Conservation (phyloP, 1,284 basidiomycete species). For the Marasmius sp. region DNA sequence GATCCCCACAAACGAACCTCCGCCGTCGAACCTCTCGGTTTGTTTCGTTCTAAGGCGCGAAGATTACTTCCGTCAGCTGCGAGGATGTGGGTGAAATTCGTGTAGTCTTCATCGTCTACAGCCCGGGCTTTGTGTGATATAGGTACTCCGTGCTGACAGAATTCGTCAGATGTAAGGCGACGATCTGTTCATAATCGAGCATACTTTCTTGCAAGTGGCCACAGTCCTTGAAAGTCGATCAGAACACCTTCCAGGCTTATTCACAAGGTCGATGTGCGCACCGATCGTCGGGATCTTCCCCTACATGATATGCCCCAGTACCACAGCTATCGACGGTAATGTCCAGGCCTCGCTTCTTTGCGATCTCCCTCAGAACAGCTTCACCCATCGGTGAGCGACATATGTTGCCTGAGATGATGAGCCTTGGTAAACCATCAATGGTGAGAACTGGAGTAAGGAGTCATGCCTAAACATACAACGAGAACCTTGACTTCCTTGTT, state of each 20-base stretch:
- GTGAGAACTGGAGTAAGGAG: slow-evolving; percentile 5
- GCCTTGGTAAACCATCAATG: background rate
- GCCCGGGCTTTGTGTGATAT: slow-evolving; percentile 63
- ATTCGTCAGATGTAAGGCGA: slow-evolving; percentile 3
- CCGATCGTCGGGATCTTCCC: slow-evolving; percentile 74
- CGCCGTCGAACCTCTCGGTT: slow-evolving; percentile 56
- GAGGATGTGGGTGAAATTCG: slow-evolving; percentile 66
- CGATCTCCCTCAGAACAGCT: slow-evolving; percentile 65
- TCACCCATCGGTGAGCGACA: slow-evolving; percentile 82
- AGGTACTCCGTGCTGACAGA: slow-evolving; percentile 54
- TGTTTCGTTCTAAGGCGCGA: slow-evolving; percentile 51
- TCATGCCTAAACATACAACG: slow-evolving; percentile 63
- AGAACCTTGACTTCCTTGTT: slow-evolving; percentile 44
- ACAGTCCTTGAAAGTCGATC: slow-evolving; percentile 45
- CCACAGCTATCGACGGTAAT: slow-evolving; percentile 72
- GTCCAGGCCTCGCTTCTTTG: slow-evolving; percentile 60
- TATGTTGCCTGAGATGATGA: slow-evolving; percentile 57
- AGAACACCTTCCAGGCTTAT: background rate
- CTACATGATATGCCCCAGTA: slow-evolving; percentile 70
- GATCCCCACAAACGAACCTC: slow-evolving; percentile 73
- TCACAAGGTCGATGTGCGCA: slow-evolving; percentile 25
- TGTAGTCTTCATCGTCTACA: slow-evolving; percentile 59
- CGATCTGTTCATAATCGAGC: background rate
- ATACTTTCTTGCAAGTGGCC: slow-evolving; percentile 61
- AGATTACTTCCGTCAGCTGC: slow-evolving; percentile 71